Conservation (phyloP, 2,329 filamentous ascomycete species). For the Trichothecium sympodiale region DNA sequence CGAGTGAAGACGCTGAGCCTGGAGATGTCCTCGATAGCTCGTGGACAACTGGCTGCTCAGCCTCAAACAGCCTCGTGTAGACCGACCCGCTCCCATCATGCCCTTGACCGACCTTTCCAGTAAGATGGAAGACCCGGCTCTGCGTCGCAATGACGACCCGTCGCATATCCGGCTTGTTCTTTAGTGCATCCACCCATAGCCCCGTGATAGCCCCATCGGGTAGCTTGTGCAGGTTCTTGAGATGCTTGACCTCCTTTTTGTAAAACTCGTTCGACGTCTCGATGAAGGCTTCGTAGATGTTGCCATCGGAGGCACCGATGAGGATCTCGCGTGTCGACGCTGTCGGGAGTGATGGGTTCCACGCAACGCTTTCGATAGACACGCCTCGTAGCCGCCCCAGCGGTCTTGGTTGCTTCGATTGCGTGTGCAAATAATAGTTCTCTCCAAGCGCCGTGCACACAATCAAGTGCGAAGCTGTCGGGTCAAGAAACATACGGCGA, state of each 20-base stretch:
- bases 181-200: slow-evolving; percentile 68
- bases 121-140: slow-evolving; percentile 67
- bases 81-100: slow-evolving; percentile 77
- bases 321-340: slow-evolving; percentile 92
- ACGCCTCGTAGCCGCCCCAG: slow-evolving; percentile 77
- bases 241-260: slow-evolving; percentile 83
- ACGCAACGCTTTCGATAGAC: slow-evolving; percentile 78
- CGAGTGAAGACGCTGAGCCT: slow-evolving; percentile 49
- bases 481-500: slow-evolving; percentile 92
- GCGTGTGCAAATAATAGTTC: slow-evolving; percentile 95
- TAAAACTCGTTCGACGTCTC: slow-evolving; percentile 94
- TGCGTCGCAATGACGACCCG: slow-evolving; percentile 74
- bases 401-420: slow-evolving; percentile 77
- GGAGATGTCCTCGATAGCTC: slow-evolving; percentile 52
- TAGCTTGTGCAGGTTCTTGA: slow-evolving; percentile 73
- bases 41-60: slow-evolving; percentile 67
- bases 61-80: slow-evolving; percentile 80
- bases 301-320: slow-evolving; percentile 83
- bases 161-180: slow-evolving; percentile 57
- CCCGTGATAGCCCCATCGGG: slow-evolving; percentile 77
- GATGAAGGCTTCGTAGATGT: slow-evolving; percentile 89
- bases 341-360: slow-evolving; percentile 88
- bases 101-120: slow-evolving; percentile 63
- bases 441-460: slow-evolving; percentile 86
- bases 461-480: slow-evolving; percentile 87